Evolutionary conservation across 2,329 filamentous ascomycete genomes (phyloP), one percentile per base, ranked within the genome.

Genomic region (Helicocarpus griseus): DNA sequence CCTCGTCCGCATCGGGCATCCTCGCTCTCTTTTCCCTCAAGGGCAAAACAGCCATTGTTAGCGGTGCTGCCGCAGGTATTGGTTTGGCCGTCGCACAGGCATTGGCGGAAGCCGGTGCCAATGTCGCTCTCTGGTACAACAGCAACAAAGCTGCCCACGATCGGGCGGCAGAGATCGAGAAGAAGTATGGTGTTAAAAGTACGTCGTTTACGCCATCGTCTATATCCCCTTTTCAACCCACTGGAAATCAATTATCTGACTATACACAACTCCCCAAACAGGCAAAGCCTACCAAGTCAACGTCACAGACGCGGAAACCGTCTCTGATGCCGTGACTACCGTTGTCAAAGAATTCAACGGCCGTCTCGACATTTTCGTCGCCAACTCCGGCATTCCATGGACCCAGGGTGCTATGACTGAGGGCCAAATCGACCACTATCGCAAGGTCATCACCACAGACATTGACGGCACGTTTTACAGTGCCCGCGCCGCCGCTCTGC

Each of bases 391-490:
- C 48, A 82, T 89, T 49, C 77, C 82, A 0, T 90, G 85, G 85
- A 82, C 78, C 2, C 75, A 87, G 53, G 83, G 84, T 0, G 65
- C 81, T 7, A 81, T 85, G 63, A 73, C 87, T 33, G 82, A 87
- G 55, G 84, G 82, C 22, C 71, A 79, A 4, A 63, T 83, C 17
- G 77, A 81, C 17, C 78, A 81, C 60, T 87, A 86, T 70, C 76
- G 76, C 47, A 78, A 81, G 54, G 83, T 91, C 36, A 75, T 89
- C 58, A 71, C 75, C 44, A 84, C 85, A 47, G 86, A 93, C 66
- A 69, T 91, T 13, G 85, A 88, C 65, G 84, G 85, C 48, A 85
- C 85, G 36, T 89, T 86, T 70, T 91, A 87, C 76, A 87, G 82
- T 63, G 86, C 86, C 35, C 79, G 78, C 60, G 82, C 80, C 0